Conservation (phyloP, 1,284 basidiomycete genomes). For the Limonomyces culmigenus region DNA sequence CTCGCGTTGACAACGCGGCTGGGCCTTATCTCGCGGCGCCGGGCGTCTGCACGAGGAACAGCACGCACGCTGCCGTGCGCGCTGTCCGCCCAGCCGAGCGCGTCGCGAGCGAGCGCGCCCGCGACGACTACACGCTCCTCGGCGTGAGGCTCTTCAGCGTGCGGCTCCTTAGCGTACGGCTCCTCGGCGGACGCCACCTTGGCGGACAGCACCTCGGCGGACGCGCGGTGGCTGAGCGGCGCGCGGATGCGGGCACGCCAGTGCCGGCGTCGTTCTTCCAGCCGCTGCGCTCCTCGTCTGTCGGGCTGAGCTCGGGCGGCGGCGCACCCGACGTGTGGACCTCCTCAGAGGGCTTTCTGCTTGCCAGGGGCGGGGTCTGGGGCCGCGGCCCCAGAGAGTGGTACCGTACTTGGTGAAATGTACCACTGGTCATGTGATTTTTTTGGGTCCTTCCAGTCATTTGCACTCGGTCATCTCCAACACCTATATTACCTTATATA, state of each 20-base stretch:
- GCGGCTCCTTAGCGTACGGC: constrained; percentile 39
- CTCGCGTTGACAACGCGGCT: constrained; percentile 58
- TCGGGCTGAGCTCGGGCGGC: no score
- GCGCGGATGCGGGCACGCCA: constrained; percentile 32
- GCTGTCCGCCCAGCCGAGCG: constrained; percentile 40
- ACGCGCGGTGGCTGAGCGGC: constrained; percentile 10
- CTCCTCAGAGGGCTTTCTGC: no score
- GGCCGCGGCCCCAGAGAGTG: no score
- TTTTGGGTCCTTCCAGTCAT: no score
- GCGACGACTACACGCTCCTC: no score
- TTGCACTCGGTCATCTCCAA: no score
- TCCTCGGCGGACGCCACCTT: constrained; percentile 39
- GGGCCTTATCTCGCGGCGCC: constrained; percentile 47
- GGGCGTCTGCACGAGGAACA: constrained; percentile 40
- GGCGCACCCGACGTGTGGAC: constrained; percentile 22
- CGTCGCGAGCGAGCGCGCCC: no score
- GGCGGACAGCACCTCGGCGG: constrained; percentile 22
- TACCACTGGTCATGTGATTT: no score
- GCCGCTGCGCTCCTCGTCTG: constrained; percentile 6
- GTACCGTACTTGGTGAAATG: no score
- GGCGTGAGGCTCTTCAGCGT: constrained; percentile 31
- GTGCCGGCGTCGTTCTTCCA: constrained; percentile 14
- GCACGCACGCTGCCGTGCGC: constrained; percentile 26
- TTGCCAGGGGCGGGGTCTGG: no score
- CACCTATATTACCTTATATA: no score